Evolutionary conservation across 2,329 filamentous ascomycete genomes (phyloP).

Genomic region (Tothia fuscella): DNA sequence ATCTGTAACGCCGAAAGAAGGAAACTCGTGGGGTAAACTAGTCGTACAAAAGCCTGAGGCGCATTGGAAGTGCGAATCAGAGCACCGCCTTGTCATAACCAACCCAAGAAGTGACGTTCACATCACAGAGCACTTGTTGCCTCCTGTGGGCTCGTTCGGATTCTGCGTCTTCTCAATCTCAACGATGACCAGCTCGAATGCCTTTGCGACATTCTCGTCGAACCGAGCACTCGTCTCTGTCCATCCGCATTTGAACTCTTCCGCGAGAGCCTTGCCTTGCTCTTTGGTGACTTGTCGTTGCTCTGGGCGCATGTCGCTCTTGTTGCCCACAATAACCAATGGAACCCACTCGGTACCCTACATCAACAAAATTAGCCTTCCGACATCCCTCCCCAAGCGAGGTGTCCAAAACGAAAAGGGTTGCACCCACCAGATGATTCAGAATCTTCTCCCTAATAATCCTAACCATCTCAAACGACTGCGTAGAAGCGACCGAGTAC

Average conservation of each 20-base stretch:
- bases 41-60: too few relatives aligned
- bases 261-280: constrained; percentile 71
- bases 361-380: neutral
- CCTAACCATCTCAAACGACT: constrained; percentile 94
- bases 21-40: too few relatives aligned
- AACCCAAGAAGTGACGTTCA: too few relatives aligned
- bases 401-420: neutral
- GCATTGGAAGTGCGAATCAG: too few relatives aligned
- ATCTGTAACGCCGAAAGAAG: too few relatives aligned
- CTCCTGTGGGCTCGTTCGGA: constrained; percentile 68
- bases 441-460: constrained; percentile 96
- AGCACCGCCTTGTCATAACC: too few relatives aligned
- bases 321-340: constrained; percentile 92
- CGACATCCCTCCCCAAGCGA: neutral
- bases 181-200: constrained; percentile 86
- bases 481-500: constrained; percentile 88
- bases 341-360: constrained; percentile 88
- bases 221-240: constrained; percentile 90
- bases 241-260: constrained; percentile 84
- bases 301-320: constrained; percentile 84
- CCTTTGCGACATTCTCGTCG: constrained; percentile 84
- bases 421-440: constrained; percentile 75
- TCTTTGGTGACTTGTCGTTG: constrained; percentile 83
- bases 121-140: constrained; percentile 76
- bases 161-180: constrained; percentile 94